phyloP scores from a whole-genome alignment of 108 stramenopile genomes.

The Discostella pseudostelligera region DNA sequence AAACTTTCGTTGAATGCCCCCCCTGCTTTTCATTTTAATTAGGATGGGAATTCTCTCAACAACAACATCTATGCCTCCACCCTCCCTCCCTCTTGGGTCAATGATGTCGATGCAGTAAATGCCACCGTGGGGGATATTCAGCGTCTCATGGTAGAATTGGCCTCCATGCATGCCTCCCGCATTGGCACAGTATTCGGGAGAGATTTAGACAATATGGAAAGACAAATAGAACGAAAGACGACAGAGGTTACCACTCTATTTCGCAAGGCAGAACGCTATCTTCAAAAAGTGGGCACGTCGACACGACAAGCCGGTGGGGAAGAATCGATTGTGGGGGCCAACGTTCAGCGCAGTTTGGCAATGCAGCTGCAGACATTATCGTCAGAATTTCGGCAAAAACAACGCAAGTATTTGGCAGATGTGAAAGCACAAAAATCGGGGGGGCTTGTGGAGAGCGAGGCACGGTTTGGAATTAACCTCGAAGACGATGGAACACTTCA shows the following conservation, averaged over 20 bases:
- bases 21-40: neutral
- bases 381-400: conserved; percentile 87
- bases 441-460: conserved; percentile 60
- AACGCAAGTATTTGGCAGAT: conserved; percentile 92
- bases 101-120: conserved; percentile 81
- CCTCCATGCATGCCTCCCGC: conserved; percentile 87
- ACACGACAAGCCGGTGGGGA: conserved; percentile 81
- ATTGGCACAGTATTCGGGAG: conserved; percentile 89
- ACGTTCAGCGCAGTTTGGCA: conserved; percentile 89
- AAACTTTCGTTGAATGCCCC: neutral
- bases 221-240: conserved; percentile 84
- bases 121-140: conserved; percentile 72
- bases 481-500: conserved; percentile 54
- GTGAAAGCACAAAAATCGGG: conserved; percentile 91
- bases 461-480: conserved; percentile 75
- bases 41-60: conserved; percentile 8
- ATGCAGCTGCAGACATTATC: conserved; percentile 92
- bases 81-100: conserved; percentile 83
- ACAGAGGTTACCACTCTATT: conserved; percentile 85
- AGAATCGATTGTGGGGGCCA: conserved; percentile 84
- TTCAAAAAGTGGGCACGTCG: conserved; percentile 79
- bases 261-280: conserved; percentile 81
- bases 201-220: conserved; percentile 87
- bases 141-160: conserved; percentile 79
- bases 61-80: conserved; percentile 31